These are phyloP conservation scores for Pythium insidiosum DNA, from an alignment of 352 stramenopile species.

Conservation along the genomic window DNA sequence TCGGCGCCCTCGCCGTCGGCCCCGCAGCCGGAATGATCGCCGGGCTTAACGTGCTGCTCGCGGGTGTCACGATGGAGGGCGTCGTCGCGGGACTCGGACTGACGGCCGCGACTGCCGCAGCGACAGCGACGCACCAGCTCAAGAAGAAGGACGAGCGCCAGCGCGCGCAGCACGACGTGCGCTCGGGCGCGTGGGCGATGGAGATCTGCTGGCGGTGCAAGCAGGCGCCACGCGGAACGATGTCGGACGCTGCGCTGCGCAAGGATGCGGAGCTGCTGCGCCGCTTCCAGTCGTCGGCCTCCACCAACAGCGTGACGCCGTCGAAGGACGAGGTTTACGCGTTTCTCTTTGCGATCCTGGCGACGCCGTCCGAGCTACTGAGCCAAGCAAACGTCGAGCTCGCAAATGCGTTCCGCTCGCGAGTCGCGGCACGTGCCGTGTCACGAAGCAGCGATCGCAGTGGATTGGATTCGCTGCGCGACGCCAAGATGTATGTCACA, in stretches of 20 bases:
- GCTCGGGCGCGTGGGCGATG: conserved; percentile 55
- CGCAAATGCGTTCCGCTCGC: conserved; percentile 34
- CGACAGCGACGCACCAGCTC: conserved; percentile 38
- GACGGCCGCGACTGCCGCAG: conserved; percentile 43
- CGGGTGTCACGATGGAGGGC: conserved; percentile 40
- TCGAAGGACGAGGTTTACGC: conserved; percentile 34
- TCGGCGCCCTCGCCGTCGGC: conserved; percentile 41
- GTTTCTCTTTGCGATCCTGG: conserved; percentile 48
- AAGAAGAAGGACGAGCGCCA: conserved; percentile 31
- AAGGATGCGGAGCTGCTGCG: conserved; percentile 51
- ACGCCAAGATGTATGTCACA: conserved; percentile 62
- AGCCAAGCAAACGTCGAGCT: conserved; percentile 59
- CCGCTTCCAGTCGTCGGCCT: conserved; percentile 27
- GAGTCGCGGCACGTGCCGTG: conserved; percentile 18
- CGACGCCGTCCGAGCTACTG: conserved; percentile 42
- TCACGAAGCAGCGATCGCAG: conserved; percentile 7
- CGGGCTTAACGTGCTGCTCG: conserved; percentile 48
- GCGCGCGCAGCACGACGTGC: conserved; percentile 26
- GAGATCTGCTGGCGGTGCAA: conserved; percentile 66
- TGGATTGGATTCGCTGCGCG: conserved; percentile 58
- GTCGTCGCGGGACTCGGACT: conserved; percentile 51
- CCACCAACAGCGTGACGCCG: not conserved
- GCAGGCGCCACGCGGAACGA: conserved; percentile 24
- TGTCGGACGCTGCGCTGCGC: conserved; percentile 39
- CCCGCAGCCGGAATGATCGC: conserved; percentile 40